Percentiles rank a stretch among this genome's conserved stretches.
Conservation (phyloP, 495 filamentous ascomycete genomes). For the Mycothermus thermophilus region DNA sequence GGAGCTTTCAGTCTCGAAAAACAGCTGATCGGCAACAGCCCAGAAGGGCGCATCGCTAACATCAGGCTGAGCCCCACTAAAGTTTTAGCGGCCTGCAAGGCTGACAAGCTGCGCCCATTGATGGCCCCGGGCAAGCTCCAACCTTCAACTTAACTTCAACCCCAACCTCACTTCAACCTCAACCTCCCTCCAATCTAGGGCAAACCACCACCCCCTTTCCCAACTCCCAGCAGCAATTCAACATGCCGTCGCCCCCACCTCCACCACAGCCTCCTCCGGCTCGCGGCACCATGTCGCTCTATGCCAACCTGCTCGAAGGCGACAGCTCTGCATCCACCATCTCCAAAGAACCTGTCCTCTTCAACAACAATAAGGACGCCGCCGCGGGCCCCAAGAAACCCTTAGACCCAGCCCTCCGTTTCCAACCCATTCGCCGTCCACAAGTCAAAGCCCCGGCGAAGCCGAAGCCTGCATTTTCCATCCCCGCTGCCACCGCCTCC, state of each 20-base stretch:
- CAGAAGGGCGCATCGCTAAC: no score
- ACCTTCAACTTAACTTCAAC: no score
- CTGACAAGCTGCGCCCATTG: no score
- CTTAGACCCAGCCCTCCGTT: constrained; percentile 66
- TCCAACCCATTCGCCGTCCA: constrained; percentile 64
- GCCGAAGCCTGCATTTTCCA: constrained; percentile 46
- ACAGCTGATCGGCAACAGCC: no score
- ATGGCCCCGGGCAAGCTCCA: no score
- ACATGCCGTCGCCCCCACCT: constrained; percentile 10
- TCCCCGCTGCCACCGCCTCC: constrained; percentile 16
- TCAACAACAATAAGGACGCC: constrained; percentile 44
- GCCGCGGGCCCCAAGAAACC: constrained; percentile 54
- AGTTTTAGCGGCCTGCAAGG: no score
- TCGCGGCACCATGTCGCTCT: constrained; percentile 36
- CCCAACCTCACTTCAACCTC: no score
- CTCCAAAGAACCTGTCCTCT: constrained; percentile 67
- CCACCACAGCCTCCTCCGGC: constrained; percentile 10
- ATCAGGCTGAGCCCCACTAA: no score
- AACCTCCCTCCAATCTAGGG: no score
- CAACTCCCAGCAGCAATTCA: background rate
- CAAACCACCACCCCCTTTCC: no score
- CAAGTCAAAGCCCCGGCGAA: constrained; percentile 58
- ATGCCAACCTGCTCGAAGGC: constrained; percentile 42
- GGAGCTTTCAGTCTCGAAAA: no score
- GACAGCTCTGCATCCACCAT: constrained; percentile 44